Percentiles rank a stretch among this genome's conserved stretches.
Evolutionary conservation across 345 rosid genomes (phyloP).

Genomic region (Nasturtium officinale): DNA sequence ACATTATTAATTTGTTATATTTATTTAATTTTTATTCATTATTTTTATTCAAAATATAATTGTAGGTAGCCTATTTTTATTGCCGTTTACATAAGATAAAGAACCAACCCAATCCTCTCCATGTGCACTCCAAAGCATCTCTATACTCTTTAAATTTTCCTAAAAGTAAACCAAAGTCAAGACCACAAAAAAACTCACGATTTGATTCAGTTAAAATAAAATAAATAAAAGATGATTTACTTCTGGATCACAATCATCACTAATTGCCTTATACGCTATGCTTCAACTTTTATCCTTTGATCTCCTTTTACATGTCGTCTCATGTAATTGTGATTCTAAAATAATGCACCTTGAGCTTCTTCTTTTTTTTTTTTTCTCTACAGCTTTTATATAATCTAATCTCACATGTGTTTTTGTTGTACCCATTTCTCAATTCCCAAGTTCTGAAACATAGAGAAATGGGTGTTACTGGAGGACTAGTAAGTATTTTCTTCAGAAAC

Average conservation of each 20-base stretch:
- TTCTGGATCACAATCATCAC: slow-evolving; percentile 46
- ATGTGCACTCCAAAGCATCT: slow-evolving; percentile 14
- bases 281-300: slow-evolving; percentile 15
- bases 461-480: slow-evolving; percentile 80
- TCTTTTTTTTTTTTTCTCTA: not conserved
- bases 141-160: not conserved
- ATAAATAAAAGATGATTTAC: slow-evolving; percentile 21
- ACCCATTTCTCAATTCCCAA: slow-evolving; percentile 37
- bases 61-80: no score
- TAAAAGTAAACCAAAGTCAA: slow-evolving; percentile 28
- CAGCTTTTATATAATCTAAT: slow-evolving; percentile 31
- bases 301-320: slow-evolving; percentile 8
- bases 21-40: no score
- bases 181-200: slow-evolving; percentile 24
- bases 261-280: slow-evolving; percentile 30
- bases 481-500: slow-evolving; percentile 71
- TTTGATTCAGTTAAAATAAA: not conserved
- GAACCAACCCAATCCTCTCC: slow-evolving; percentile 32
- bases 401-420: slow-evolving; percentile 28
- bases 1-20: no score
- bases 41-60: no score
- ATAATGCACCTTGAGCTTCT: slow-evolving; percentile 17
- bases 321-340: slow-evolving; percentile 40
- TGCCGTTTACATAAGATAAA: slow-evolving; percentile 33
- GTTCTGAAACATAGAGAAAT: slow-evolving; percentile 39